These are phyloP conservation scores for Nevesoporus exiguus DNA, from an alignment of 768 basidiomycete species.

Conservation along the genomic window DNA sequence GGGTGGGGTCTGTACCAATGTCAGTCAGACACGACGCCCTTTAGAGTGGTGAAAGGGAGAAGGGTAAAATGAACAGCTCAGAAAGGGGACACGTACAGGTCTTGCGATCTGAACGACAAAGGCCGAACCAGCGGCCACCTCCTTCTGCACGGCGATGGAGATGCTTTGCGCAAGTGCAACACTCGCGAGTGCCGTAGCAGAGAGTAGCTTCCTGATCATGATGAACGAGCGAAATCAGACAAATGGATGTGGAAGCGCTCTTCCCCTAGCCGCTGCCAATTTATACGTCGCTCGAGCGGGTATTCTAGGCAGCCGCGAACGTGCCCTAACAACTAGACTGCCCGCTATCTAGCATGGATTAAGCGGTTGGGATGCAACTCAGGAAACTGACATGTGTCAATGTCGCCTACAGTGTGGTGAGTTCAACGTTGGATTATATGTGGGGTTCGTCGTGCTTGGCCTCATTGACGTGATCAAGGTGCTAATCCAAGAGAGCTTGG, in stretches of 20 bases:
- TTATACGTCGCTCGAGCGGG: conserved; percentile 1
- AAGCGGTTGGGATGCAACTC: not conserved
- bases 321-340: no score
- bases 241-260: not conserved
- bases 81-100: conserved; percentile 32
- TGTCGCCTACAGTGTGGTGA: not conserved
- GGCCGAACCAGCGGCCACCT: conserved; percentile 31
- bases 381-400: not conserved
- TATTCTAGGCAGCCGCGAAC: not conserved
- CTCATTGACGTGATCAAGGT: no score
- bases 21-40: not conserved
- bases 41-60: no score
- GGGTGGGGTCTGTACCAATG: not conserved
- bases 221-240: not conserved
- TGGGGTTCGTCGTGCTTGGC: not conserved
- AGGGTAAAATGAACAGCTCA: not conserved
- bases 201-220: conserved; percentile 16
- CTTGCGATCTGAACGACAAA: conserved; percentile 39
- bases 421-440: not conserved
- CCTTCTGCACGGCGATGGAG: conserved; percentile 30
- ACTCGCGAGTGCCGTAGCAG: conserved; percentile 2
- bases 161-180: conserved; percentile 39
- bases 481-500: no score
- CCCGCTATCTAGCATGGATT: not conserved
- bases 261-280: not conserved